phyloP scores from a whole-genome alignment of 495 filamentous ascomycete species.

The Trichoderma asperelloides region DNA sequence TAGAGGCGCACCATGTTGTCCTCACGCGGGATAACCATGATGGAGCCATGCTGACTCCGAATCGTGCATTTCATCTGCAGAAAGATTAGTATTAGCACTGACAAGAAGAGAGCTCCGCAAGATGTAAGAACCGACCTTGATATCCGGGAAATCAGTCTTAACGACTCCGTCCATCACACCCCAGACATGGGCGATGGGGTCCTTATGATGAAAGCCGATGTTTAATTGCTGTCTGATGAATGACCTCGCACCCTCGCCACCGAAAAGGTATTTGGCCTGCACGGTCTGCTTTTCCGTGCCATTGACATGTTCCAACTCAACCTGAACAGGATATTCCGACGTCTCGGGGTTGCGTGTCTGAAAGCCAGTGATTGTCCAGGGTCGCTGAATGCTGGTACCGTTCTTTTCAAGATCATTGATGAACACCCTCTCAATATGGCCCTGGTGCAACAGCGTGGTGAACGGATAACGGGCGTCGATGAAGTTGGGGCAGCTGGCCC shows the following conservation, averaged over 20 bases:
- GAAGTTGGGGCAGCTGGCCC: constrained; percentile 62
- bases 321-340: constrained; percentile 56
- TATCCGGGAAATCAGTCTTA: constrained; percentile 67
- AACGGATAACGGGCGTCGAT: constrained; percentile 71
- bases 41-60: constrained; percentile 57
- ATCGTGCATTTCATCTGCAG: constrained; percentile 82
- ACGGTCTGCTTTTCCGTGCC: constrained; percentile 51
- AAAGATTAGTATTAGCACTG: not conserved
- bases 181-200: constrained; percentile 62
- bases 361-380: constrained; percentile 54
- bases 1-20: constrained; percentile 67
- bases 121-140: constrained; percentile 37
- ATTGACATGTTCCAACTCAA: constrained; percentile 66
- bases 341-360: constrained; percentile 45
- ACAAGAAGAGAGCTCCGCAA: not conserved
- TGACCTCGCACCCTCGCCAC: constrained; percentile 52
- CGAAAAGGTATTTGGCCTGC: constrained; percentile 50
- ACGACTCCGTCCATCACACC: constrained; percentile 71
- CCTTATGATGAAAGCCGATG: constrained; percentile 51
- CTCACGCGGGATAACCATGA: constrained; percentile 70
- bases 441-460: constrained; percentile 67
- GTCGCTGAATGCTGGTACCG: constrained; percentile 47
- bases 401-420: constrained; percentile 56
- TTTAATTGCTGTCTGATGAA: constrained; percentile 52
- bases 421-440: constrained; percentile 63